Base-by-base conservation (phyloP, 805 yeast genomes). In the Candida glaebosa region DNA sequence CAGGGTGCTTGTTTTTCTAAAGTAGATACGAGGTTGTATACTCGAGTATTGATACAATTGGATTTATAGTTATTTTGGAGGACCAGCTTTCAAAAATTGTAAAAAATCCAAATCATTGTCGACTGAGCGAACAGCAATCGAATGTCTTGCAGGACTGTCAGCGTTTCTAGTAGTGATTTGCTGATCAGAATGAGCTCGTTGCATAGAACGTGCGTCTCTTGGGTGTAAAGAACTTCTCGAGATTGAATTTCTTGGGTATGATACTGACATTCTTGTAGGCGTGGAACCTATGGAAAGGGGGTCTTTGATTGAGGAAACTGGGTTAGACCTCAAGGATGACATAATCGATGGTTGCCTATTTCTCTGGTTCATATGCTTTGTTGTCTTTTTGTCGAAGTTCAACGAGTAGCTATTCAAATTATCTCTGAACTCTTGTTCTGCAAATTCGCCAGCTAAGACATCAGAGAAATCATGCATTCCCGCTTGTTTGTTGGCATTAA, bases 1-100 rank as follows among this genome's bases (percentile, higher is more conserved):
- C 28, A 24, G 28, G 28, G 8, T 28, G 12, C 26, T 7, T 7
- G 26, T 22, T 7, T 28, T 12, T 28, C 14, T 28, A 12, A 28
- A 28, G 14, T 5, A 28, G 14, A 28, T 28, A 28, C 14, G 31
- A 16, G 14, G 31, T 10, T 10, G 12, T 28, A 28, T 28, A 28
- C 31, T 28, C 31, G 12, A 28, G 14, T 14, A 28, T 28, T 10
- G 14, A 10, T 28, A 28, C 16, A 10, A 24, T 24, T 24, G 28
- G 16, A 28, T 28, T 28, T 28, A 28, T 5, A 9, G 10, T 28
- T 28, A 39, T 25, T 12, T 17, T 33, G 38, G 36, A 10, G 47
- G 50, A 18, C 76, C 78, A 25, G 56, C 59, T 28, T 62, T 64
- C 44, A 75, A 60, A 46, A 75, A 72, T 44, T 73, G 79, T 49